Conservation (phyloP, 2,329 filamentous ascomycete genomes). For the Colletotrichum cereale region DNA sequence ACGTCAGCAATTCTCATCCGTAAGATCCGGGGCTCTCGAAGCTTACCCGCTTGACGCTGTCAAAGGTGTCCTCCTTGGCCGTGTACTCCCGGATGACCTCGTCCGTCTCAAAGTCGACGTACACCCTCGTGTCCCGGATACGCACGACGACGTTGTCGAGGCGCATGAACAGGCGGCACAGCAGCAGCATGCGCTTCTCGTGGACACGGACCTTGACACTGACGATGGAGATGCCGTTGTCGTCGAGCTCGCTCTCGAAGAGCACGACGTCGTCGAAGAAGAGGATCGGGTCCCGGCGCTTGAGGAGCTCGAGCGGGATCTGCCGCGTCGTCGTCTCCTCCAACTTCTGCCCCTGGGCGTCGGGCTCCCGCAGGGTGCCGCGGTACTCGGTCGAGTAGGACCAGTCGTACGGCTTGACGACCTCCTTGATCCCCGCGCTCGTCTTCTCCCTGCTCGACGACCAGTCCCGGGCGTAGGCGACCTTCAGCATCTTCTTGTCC, state of each 20-base stretch:
- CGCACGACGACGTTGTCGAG: constrained; percentile 91
- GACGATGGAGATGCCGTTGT: constrained; percentile 93
- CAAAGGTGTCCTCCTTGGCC: constrained; percentile 85
- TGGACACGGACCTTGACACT: constrained; percentile 95
- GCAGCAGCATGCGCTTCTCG: constrained; percentile 85
- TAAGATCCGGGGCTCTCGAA: not conserved
- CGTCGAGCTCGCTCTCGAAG: constrained; percentile 97
- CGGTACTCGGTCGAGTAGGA: constrained; percentile 92
- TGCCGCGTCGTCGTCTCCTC: constrained; percentile 49
- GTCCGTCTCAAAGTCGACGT: constrained; percentile 85
- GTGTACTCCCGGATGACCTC: constrained; percentile 91
- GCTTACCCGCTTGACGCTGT: constrained; percentile 78
- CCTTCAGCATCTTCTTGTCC: constrained; percentile 88
- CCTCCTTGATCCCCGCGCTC: constrained; percentile 89
- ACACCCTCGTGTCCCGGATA: constrained; percentile 90
- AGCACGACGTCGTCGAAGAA: constrained; percentile 98
- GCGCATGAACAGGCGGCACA: constrained; percentile 91
- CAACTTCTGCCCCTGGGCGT: not conserved
- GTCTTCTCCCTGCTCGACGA: constrained; percentile 75
- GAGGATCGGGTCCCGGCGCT: constrained; percentile 90
- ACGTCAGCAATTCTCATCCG: constrained; percentile 41
- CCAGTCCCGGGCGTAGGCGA: constrained; percentile 94
- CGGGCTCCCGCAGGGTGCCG: constrained; percentile 69
- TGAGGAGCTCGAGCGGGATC: constrained; percentile 89
- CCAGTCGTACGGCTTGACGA: constrained; percentile 98